Percentiles rank a stretch among this genome's conserved stretches.
These are phyloP conservation scores for Orychophragmus violaceus DNA, from an alignment of 345 rosid species.

Conservation along the genomic window DNA sequence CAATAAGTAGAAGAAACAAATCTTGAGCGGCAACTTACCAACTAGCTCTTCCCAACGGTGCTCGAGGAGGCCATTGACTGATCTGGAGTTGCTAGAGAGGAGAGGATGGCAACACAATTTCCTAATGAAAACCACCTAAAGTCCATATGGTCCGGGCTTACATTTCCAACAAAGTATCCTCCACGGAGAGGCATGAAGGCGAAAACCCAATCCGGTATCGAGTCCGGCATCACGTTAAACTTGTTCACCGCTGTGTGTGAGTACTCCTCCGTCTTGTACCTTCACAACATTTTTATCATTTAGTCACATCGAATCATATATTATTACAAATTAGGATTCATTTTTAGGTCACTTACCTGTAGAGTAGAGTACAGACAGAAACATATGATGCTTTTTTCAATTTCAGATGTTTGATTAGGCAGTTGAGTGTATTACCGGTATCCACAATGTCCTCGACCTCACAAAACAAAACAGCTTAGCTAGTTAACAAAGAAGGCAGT, in stretches of 20 bases:
- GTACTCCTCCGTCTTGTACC: conserved; percentile 48
- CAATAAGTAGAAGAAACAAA: too few species aligned
- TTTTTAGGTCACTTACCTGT: conserved; percentile 30
- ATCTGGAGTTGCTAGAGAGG: conserved; percentile 55
- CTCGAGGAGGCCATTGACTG: conserved; percentile 54
- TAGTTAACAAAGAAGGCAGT: neutral
- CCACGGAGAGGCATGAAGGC: conserved; percentile 60
- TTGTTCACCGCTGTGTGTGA: conserved; percentile 58
- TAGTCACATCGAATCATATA: neutral
- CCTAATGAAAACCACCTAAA: conserved; percentile 61
- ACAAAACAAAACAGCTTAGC: neutral
- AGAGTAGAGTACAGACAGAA: conserved; percentile 78
- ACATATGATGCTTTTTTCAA: conserved; percentile 65
- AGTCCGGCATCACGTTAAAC: too few species aligned
- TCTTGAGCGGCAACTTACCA: conserved; percentile 58
- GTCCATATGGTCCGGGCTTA: conserved; percentile 68
- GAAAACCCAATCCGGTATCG: conserved; percentile 56
- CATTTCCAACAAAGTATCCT: conserved; percentile 61
- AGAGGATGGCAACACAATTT: conserved; percentile 47
- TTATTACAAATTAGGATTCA: neutral
- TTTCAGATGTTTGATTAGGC: conserved; percentile 51
- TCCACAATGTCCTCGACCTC: conserved; percentile 97
- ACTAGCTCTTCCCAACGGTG: conserved; percentile 58
- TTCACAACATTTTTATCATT: neutral
- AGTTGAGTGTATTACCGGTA: conserved; percentile 69